These are phyloP conservation scores for Amanita jacksonii DNA, from an alignment of 768 basidiomycete genomes.

Conservation along the genomic window DNA sequence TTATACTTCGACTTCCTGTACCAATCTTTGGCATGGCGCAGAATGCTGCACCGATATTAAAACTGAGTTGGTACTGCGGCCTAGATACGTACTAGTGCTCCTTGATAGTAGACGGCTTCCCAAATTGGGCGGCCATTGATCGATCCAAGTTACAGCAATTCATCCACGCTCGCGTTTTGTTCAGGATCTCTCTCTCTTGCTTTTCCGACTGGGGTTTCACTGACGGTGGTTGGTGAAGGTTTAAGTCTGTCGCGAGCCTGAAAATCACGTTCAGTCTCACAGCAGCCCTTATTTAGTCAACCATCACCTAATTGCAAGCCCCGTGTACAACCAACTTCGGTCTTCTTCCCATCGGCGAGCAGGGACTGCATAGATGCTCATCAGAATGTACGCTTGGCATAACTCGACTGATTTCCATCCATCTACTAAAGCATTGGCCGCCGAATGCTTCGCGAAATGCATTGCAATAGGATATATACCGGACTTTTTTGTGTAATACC, in stretches of 20 bases:
- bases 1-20: slow-evolving; percentile 62
- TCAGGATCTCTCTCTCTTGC: slow-evolving; percentile 75
- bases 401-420: slow-evolving; percentile 84
- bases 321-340: slow-evolving; percentile 82
- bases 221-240: slow-evolving; percentile 60
- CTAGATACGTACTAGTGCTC: slow-evolving; percentile 60
- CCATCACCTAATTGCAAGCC: slow-evolving; percentile 66
- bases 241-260: slow-evolving; percentile 84
- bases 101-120: slow-evolving; percentile 81
- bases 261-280: slow-evolving; percentile 2
- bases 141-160: slow-evolving; percentile 86
- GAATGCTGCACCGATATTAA: slow-evolving; percentile 32
- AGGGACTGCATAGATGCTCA: slow-evolving; percentile 75
- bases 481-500: slow-evolving; percentile 70
- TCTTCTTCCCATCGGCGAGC: slow-evolving; percentile 86
- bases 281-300: neutral
- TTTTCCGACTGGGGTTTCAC: slow-evolving; percentile 60
- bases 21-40: slow-evolving; percentile 66
- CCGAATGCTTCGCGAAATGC: slow-evolving; percentile 81
- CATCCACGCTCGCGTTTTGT: slow-evolving; percentile 84
- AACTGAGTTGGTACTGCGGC: neutral
- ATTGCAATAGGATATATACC: slow-evolving; percentile 83
- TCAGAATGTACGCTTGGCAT: slow-evolving; percentile 84
- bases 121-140: slow-evolving; percentile 81
- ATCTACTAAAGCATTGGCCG: slow-evolving; percentile 71